Conservation (phyloP, 2,329 filamentous ascomycete genomes). For the Xylariaceae sp. region DNA sequence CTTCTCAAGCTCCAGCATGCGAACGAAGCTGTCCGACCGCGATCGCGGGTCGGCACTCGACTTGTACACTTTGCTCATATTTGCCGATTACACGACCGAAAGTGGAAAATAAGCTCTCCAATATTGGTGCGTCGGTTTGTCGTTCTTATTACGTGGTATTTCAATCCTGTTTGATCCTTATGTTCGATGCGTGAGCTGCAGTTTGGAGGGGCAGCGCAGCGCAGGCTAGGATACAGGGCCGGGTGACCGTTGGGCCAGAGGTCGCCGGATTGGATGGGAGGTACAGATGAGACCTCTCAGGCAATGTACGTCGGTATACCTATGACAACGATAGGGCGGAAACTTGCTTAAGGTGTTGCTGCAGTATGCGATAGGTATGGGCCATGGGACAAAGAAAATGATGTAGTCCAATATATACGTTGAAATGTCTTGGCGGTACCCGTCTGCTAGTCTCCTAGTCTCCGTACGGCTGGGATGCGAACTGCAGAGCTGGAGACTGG, state of each 20-base stretch:
- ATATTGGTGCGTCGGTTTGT: slow-evolving; percentile 16
- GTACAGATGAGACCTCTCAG: slow-evolving; percentile 21
- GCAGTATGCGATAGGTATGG: slow-evolving; percentile 3
- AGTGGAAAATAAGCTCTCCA: slow-evolving; percentile 10
- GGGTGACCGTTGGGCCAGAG: slow-evolving; percentile 26
- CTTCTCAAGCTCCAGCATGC: slow-evolving; percentile 56
- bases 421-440: slow-evolving; percentile 23
- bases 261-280: slow-evolving; percentile 22
- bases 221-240: slow-evolving; percentile 27
- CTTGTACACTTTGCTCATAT: slow-evolving; percentile 31
- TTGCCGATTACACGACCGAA: slow-evolving; percentile 31
- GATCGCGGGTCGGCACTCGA: slow-evolving; percentile 31
- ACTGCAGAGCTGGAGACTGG: slow-evolving; percentile 9
- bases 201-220: slow-evolving; percentile 12
- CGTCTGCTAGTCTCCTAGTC: slow-evolving; percentile 23
- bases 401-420: slow-evolving; percentile 22
- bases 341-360: slow-evolving; percentile 12
- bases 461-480: slow-evolving; percentile 26
- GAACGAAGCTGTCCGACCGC: slow-evolving; percentile 45
- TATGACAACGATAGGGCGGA: slow-evolving; percentile 18
- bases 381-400: slow-evolving; percentile 17
- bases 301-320: slow-evolving; percentile 15
- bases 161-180: not conserved
- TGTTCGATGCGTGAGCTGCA: slow-evolving; percentile 10
- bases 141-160: slow-evolving; percentile 1